Conservation (phyloP, 441 rosid species). For the Croton setiger region DNA sequence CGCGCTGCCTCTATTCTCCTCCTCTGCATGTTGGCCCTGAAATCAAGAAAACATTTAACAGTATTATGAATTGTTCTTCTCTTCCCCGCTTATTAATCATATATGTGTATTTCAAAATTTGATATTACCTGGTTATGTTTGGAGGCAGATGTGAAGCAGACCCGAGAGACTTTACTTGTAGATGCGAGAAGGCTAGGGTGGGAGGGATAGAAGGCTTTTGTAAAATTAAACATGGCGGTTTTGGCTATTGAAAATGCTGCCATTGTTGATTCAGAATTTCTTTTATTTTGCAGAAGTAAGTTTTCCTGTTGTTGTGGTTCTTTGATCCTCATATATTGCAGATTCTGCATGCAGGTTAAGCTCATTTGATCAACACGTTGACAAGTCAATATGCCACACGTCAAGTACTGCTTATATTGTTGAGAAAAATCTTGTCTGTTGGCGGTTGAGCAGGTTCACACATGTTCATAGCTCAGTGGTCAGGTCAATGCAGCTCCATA, state of each 20-base stretch:
- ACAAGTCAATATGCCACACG: conserved; percentile 33
- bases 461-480: background rate
- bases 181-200: conserved; percentile 26
- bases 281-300: background rate
- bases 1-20: conserved; percentile 25
- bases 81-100: too few relatives aligned
- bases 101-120: too few relatives aligned
- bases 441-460: conserved; percentile 17
- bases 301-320: conserved; percentile 5
- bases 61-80: background rate
- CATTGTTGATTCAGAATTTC: conserved; percentile 27
- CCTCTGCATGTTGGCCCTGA: conserved; percentile 46
- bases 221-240: conserved; percentile 34
- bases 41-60: background rate
- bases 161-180: conserved; percentile 38
- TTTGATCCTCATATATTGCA: background rate
- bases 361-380: conserved; percentile 32
- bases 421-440: conserved; percentile 6
- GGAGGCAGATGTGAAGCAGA: conserved; percentile 53
- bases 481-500: background rate
- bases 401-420: conserved; percentile 16
- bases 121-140: conserved; percentile 30
- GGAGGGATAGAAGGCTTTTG: conserved; percentile 40
- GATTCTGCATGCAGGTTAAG: conserved; percentile 18
- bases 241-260: conserved; percentile 43